Conservation (phyloP, 169 alveolate species). For the Perkinsus marinus region DNA sequence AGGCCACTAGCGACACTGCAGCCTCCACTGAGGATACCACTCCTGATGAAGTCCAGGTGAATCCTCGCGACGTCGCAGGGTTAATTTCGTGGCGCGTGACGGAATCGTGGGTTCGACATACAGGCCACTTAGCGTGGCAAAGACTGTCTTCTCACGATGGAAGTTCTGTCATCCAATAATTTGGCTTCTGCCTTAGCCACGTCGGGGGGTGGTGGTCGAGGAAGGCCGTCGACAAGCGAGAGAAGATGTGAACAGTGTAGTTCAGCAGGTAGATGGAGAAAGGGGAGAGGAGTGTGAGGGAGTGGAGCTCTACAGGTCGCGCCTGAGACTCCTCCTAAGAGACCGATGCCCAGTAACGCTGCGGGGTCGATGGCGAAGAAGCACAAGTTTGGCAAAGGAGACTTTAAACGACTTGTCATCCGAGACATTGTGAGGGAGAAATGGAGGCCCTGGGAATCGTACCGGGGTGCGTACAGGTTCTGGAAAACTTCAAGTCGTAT, state of each 20-base stretch:
- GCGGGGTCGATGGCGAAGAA: not conserved
- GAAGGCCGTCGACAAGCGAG: not conserved
- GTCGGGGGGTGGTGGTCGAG: not conserved
- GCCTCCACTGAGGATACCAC: no score
- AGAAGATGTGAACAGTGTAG: not conserved
- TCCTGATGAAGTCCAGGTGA: no score
- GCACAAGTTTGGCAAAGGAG: not conserved
- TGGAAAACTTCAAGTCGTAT: slow-evolving; percentile 40
- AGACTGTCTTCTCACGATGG: no score
- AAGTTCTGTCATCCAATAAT: no score
- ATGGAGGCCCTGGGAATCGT: not conserved
- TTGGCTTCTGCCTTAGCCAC: no score
- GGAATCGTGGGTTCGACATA: no score
- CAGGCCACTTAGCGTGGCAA: no score
- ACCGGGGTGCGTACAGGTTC: slow-evolving; percentile 4
- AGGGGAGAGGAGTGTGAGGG: not conserved
- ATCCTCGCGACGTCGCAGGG: no score
- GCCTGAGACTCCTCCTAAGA: not conserved
- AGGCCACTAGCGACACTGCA: no score
- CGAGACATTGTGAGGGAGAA: not conserved
- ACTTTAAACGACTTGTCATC: not conserved
- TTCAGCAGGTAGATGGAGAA: not conserved
- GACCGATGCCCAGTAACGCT: not conserved
- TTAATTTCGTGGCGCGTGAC: no score
- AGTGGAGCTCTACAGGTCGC: not conserved